Percentiles rank a stretch among this genome's conserved stretches.
phyloP scores from a whole-genome alignment of 1,139 yeast species.

The Yamadazyma songkhlaensis region DNA sequence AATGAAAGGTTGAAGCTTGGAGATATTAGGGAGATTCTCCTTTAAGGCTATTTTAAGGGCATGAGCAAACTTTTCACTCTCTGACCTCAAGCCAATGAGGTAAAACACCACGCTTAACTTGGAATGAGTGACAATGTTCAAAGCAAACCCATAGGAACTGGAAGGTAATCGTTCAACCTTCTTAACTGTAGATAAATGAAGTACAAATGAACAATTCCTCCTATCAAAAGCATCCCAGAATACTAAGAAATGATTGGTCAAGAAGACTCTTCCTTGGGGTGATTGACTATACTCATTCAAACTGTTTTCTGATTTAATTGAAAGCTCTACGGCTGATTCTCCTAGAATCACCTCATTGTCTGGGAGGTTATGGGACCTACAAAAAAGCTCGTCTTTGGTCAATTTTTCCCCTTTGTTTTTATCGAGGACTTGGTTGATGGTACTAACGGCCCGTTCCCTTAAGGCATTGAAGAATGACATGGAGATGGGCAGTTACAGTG shows the following conservation, averaged over 20 bases:
- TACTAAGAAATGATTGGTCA: conserved; percentile 74
- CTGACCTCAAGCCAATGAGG: conserved; percentile 74
- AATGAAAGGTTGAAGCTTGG: conserved; percentile 61
- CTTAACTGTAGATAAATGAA: conserved; percentile 77
- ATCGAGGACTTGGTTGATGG: conserved; percentile 42
- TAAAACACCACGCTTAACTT: conserved; percentile 64
- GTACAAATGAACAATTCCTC: conserved; percentile 61
- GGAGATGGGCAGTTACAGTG: background rate
- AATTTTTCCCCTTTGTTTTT: conserved; percentile 33
- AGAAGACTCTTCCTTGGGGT: conserved; percentile 59
- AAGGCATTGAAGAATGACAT: conserved; percentile 54
- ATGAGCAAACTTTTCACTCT: conserved; percentile 78
- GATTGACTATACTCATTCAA: conserved; percentile 25
- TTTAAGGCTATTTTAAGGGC: conserved; percentile 60
- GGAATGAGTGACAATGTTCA: conserved; percentile 68
- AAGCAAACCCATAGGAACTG: conserved; percentile 73
- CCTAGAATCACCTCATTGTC: conserved; percentile 63
- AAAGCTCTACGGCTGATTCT: conserved; percentile 69
- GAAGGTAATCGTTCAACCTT: conserved; percentile 85
- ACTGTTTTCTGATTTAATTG: conserved; percentile 36
- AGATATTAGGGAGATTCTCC: conserved; percentile 62
- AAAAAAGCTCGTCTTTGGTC: conserved; percentile 67
- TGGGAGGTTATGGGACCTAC: conserved; percentile 67
- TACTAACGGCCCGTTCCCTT: conserved; percentile 45
- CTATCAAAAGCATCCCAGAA: conserved; percentile 71